Percentiles rank a stretch among this genome's conserved stretches.
phyloP scores from a whole-genome alignment of 345 rosid genomes.

The Salix purpurea region DNA sequence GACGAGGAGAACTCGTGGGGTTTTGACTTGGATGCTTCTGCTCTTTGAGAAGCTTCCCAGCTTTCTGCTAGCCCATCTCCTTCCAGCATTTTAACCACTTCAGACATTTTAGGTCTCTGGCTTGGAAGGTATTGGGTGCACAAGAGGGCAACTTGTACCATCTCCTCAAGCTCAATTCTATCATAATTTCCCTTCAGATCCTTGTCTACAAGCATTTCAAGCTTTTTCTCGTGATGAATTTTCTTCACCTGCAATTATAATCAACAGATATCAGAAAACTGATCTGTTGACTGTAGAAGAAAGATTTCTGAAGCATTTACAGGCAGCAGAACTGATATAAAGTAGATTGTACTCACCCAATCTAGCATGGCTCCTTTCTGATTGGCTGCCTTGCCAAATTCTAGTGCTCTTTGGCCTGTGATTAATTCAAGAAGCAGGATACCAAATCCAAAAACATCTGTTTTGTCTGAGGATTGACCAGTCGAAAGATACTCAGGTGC shows the following conservation, averaged over 20 bases:
- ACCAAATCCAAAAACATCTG: conserved; percentile 95
- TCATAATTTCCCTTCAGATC: conserved; percentile 75
- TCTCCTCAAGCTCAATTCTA: conserved; percentile 86
- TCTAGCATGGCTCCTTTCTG: conserved; percentile 96
- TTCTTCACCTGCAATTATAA: conserved; percentile 57
- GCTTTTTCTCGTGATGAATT: conserved; percentile 87
- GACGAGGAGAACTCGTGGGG: conserved; percentile 80
- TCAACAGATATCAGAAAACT: not conserved
- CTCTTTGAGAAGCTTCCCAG: conserved; percentile 96
- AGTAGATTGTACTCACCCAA: conserved; percentile 50
- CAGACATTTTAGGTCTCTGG: conserved; percentile 91
- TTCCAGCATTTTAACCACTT: conserved; percentile 96
- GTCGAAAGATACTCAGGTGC: conserved; percentile 98
- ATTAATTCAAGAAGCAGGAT: conserved; percentile 88
- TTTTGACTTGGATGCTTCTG: conserved; percentile 54
- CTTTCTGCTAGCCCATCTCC: conserved; percentile 95
- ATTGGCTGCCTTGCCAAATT: conserved; percentile 87
- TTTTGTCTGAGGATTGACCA: conserved; percentile 96
- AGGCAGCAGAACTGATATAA: not conserved
- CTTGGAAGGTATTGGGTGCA: conserved; percentile 90
- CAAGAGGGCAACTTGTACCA: conserved; percentile 83
- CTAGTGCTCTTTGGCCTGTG: conserved; percentile 90
- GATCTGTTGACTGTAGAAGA: not conserved
- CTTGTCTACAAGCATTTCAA: conserved; percentile 82
- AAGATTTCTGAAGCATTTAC: not conserved